Evolutionary conservation across 768 basidiomycete genomes (phyloP), one percentile per base, ranked within the genome.

Genomic region (Amanita inopinata): DNA sequence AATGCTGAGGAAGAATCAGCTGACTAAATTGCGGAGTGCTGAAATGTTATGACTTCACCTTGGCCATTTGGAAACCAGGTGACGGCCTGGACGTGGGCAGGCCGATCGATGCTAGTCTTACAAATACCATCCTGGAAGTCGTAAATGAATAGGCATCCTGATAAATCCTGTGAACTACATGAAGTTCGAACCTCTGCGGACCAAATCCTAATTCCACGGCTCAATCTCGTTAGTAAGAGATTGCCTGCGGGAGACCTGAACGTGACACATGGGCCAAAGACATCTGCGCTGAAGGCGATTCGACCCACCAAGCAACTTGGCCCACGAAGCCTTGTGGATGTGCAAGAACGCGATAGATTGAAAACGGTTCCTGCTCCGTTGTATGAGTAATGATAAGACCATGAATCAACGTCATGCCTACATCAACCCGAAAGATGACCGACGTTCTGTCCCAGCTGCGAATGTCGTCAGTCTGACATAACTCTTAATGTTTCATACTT

Each of bases 251-350:
- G 81, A 11, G 81, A 81, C 80, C 78, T 79, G 43, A 14, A 30
- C 8, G 22, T 28, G 4, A 30, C 23, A 39, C 17, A 45, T 45
- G 23, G 44, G 22, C 17, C 33, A 14, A n/a, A 36, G 37, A 37
- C 14, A 34, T 8, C 31, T 34, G 20, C 36, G 22, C 28, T 18
- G n/a, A 9, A 40, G n/a, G 40, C 12, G 11, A 18, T 24, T 4
- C 35, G 22, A 23, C 61, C 40, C 45, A 79, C 81, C 83, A 87
- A 22, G 80, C 82, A 23, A 85, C 83, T 58, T 84, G 83, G 24
- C 77, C 74, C 23, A 83, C 76, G 56, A 85, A 83, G n/a, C 79
- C 80, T 47, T 74, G 70, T 3, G 78, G 64, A 52, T 85, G 82
- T 0, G 76, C 77, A 14, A 86, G 67, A 11, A 74, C 69, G 31